Evolutionary conservation across 2,329 filamentous ascomycete species (phyloP), one percentile per base, ranked within the genome.

Genomic region (Venturia oleaginea): DNA sequence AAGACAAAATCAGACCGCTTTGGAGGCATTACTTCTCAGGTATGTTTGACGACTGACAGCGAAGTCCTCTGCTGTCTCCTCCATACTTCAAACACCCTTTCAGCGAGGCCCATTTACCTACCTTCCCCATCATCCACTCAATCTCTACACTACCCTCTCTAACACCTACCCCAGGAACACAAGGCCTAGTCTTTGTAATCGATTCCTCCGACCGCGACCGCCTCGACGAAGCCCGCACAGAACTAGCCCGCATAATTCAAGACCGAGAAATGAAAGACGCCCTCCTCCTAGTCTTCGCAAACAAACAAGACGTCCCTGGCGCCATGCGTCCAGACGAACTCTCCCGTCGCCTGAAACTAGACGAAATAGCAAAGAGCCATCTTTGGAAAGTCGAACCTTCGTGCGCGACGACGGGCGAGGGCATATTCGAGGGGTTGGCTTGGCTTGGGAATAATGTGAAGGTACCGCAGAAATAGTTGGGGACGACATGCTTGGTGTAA

Each of bases 21-120:
- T 99, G 94, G 94, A 92, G 94, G 83, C 94, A 97, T 81, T 99
- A 99, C 84, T 99, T 97, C 88, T 92, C 96, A 82, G 79, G 78
- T 76, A 96, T 72, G 72, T 72, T 71, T 67, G 46, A 2, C 46
- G 13, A 15, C 22, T 17, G 1, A 30, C 15, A 51, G 19, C 19
- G 10, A 51, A 69, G 68, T 30, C 66, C 65, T 42, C 65, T 68
- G 37, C 67, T 67, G 40, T 66, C 66, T 63, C 68, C 69, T 68
- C 68, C 69, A 69, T 71, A 24, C 59, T 71, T 75, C 24, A 27
- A 15, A 51, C 13, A 15, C 46, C 22, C 22, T 27, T 15, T 17
- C 22, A 8, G 11, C 22, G 7, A 11, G 6, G 6, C 22, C 3
- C 15, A 19, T 17, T 15, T 4, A 37, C 4, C 60, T 30, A 40